Percentiles rank a stretch among this genome's conserved stretches.
These are phyloP conservation scores for Diplogelasinospora grovesii DNA, from an alignment of 495 filamentous ascomycete species.

Conservation along the genomic window DNA sequence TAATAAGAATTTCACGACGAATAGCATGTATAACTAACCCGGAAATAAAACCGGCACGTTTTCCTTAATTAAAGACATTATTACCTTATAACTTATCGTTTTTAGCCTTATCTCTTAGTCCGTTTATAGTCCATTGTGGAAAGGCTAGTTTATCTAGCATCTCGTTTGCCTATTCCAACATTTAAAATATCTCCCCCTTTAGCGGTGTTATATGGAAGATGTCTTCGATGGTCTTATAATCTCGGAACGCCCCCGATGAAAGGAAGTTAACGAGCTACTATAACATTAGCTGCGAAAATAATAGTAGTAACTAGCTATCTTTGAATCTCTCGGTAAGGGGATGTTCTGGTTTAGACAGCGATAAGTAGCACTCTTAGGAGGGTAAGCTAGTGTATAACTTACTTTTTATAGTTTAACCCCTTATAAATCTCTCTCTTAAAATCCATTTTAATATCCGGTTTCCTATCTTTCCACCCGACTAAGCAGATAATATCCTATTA, in stretches of 20 bases:
- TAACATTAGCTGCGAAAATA: not conserved
- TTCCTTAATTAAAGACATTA: not conserved
- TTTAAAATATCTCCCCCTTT: not conserved
- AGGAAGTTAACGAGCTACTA: not conserved
- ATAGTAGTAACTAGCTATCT: not conserved
- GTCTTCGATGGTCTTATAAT: not conserved
- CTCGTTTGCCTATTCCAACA: not conserved
- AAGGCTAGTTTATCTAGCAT: not conserved
- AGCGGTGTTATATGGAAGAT: not conserved
- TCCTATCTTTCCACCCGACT: not conserved
- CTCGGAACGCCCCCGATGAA: not conserved
- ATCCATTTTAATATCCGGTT: too few species aligned
- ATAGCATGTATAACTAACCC: not conserved
- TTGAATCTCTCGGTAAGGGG: not conserved
- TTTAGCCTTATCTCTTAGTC: not conserved
- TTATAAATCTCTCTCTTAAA: too few species aligned
- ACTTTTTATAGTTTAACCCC: too few species aligned
- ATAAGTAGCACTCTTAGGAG: too few species aligned
- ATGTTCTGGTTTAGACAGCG: conserved; percentile 2
- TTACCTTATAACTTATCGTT: not conserved
- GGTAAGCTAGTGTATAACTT: not conserved
- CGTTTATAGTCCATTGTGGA: not conserved
- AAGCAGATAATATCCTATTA: not conserved
- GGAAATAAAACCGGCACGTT: not conserved
- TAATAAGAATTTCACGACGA: not conserved